Base-by-base conservation (phyloP, 305 asterid species). In the Fraxinus dipetala region DNA sequence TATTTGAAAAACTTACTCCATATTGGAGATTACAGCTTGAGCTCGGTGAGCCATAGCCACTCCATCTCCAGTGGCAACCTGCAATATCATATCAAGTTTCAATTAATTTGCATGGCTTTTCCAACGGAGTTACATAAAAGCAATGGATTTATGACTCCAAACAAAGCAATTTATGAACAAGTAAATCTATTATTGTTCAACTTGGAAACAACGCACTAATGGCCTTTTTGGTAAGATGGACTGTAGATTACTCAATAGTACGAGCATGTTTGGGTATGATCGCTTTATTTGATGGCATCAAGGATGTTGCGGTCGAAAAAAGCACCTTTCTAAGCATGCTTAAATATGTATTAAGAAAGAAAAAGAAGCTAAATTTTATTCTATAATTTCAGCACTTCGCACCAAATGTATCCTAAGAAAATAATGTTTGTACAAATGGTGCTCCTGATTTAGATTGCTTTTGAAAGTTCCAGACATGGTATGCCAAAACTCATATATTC, bases 1-100 rank as follows among this genome's bases (percentile, higher is more conserved):
- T 43, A 36, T 28, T 22, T 63, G 48, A 83, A 85, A 77, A 79
- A 86, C 98, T 92, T 90, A 96, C 99, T 96, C 99, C 98, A 96
- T 93, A 84, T 96, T 96, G 26, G 99, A 96, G 85, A 96, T 95
- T 63, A 96, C 92, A 74, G 99, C 97, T 85, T 92, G 91, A 81
- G 99, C 98, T 88, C 99, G 92, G 87, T 92, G 98, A 69, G 97
- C 96, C 97, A 96, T 96, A 43, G 99, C 99, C 26, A 94, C 93
- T 86, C 99, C 99, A 92, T 94, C 99, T 75, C 98, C 99, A 69
- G 98, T 96, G 72, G 99, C 98, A 10, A 96, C 98, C 99, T 96
- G 82, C 78, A 80, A 45, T 35, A 77, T 56, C 48, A 79, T 63
- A 84, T 76, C 31, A n/a, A 18, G 75, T 82, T 63, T 82, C 73